Evolutionary conservation across 805 yeast species (phyloP).

Genomic region (Metschnikowia shivogae): DNA sequence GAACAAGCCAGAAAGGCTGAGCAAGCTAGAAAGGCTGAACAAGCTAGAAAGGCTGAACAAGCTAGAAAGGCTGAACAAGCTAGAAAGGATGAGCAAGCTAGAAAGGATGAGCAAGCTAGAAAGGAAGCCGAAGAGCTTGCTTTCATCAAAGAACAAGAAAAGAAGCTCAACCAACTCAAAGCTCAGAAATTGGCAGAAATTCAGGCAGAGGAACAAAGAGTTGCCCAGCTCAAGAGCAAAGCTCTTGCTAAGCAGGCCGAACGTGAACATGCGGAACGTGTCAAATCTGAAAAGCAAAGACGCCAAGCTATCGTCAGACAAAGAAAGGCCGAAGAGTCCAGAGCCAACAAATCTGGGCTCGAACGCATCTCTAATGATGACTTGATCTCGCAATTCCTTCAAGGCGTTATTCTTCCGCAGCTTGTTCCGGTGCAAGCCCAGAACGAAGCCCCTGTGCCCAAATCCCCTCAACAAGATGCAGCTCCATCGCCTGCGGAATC

Average conservation of each 20-base stretch:
- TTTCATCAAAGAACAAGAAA: conserved; percentile 4
- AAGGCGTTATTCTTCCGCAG: conserved; percentile 3
- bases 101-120: conserved; percentile 7
- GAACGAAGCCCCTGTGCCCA: not conserved
- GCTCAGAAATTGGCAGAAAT: conserved; percentile 8
- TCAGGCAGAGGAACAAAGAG: conserved; percentile 7
- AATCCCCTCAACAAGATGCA: not conserved
- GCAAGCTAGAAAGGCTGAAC: conserved; percentile 2
- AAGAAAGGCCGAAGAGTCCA: conserved; percentile 4
- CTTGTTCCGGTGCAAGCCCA: not conserved
- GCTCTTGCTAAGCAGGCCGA: conserved; percentile 4
- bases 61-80: conserved; percentile 4
- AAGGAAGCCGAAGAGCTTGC: conserved; percentile 8
- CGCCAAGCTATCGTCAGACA: conserved; percentile 9
- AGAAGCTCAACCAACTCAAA: conserved; percentile 7
- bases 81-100: conserved; percentile 2
- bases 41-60: conserved; percentile 5
- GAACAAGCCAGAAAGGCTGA: conserved; percentile 4
- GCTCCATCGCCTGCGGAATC: not conserved
- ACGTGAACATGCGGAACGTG: conserved; percentile 4
- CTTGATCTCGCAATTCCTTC: conserved; percentile 1
- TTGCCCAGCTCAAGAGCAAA: conserved; percentile 8
- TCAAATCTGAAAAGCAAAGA: conserved; percentile 3
- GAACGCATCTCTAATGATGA: conserved; percentile 1
- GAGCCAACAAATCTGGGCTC: not conserved